Evolutionary conservation across 2,329 filamentous ascomycete genomes (phyloP).

Genomic region (Ceratocystis lukuohia): DNA sequence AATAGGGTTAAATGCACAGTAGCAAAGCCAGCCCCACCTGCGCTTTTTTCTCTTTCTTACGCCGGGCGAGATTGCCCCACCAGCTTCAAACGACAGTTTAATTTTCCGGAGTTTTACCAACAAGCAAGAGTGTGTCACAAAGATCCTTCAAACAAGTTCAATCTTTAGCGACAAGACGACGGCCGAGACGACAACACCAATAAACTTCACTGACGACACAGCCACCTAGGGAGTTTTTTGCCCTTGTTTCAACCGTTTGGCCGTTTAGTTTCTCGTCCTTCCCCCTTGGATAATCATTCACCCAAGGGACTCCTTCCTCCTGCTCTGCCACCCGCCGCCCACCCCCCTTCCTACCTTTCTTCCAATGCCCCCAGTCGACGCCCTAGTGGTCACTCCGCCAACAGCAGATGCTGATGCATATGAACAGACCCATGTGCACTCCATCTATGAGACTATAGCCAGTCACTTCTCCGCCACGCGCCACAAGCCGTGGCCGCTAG

Average conservation of each 20-base stretch:
- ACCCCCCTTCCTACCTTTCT: background rate
- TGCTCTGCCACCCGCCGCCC: background rate
- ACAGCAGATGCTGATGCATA: conserved; percentile 38
- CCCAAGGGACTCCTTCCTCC: background rate
- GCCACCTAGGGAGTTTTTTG: background rate
- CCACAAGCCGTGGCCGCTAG: conserved; percentile 82
- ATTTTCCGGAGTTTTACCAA: background rate
- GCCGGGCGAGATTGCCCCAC: background rate
- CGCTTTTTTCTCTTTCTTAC: background rate
- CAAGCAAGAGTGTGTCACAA: background rate
- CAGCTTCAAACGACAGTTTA: background rate
- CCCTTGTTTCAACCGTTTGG: background rate
- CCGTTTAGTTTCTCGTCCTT: background rate
- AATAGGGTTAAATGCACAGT: background rate
- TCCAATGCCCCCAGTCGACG: background rate
- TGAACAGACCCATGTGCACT: conserved; percentile 78
- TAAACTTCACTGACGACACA: background rate
- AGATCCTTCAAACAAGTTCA: background rate
- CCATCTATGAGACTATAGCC: conserved; percentile 79
- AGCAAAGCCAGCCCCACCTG: background rate
- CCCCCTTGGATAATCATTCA: background rate
- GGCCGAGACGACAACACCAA: background rate
- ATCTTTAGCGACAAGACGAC: background rate
- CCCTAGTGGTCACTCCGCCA: background rate
- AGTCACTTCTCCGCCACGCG: conserved; percentile 71